Base-by-base conservation (phyloP, 1,284 basidiomycete genomes). In the Retiboletus flavoniger region DNA sequence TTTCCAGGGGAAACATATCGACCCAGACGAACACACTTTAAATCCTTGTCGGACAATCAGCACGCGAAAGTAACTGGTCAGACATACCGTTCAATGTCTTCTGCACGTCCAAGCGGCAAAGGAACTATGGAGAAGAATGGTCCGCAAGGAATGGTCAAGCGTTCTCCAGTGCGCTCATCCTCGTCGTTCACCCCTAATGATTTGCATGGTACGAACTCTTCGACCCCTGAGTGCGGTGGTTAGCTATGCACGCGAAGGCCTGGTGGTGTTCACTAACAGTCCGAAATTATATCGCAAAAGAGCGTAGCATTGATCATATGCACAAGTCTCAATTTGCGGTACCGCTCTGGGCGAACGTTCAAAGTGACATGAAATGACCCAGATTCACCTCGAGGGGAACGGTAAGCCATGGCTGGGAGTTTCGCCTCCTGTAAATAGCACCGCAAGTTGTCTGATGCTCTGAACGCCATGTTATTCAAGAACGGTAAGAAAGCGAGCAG, bases 1-100 rank as follows among this genome's bases (percentile, higher is more conserved):
- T 85, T 63, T 77, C 74, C 19, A 89, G 66, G 5, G 84, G 82
- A 43, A 81, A 72, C 51, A 74, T 74, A 39, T 78, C 74, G 28
- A 87, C 59, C 78, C 79, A 81, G 17, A 63, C 54, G 17, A 65
- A 62, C 24, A 75, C 66, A 11, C 77, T 79, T 47, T 29, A 28
- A 10, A 43, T 13, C 31, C 11, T 38, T 0, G 36, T 72, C 41
- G 68, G 58, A 48, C 31, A 10, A 28, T 17, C 7, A n/a, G 8
- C 19, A 24, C 9, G n/a, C 26, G 39, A 9, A 40, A 35, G 32
- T 6, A n/a, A 32, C 29, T 10, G 21, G n/a, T 29, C 36, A 39
- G 26, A 48, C 66, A 32, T 62, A 79, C 79, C 75, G 71, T 41
- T 70, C 64, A 29, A 78, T 71, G 54, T 76, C 72, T 32, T 73